Conservation (phyloP, 495 filamentous ascomycete species). For the Hypoxylon lenormandii region DNA sequence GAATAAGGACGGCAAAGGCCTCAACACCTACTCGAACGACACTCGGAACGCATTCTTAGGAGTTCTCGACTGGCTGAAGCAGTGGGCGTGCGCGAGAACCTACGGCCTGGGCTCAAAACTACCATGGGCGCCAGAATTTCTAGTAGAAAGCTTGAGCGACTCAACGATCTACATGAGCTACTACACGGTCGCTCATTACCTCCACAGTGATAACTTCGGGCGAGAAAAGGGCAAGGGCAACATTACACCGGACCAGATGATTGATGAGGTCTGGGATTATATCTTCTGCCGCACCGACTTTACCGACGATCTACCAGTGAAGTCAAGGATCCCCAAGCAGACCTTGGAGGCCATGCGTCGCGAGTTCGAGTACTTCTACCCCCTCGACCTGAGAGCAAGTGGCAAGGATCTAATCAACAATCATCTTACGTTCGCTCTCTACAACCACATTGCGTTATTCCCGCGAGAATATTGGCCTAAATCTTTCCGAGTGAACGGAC, state of each 20-base stretch:
- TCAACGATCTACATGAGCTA: slow-evolving; percentile 96
- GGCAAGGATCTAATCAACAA: slow-evolving; percentile 89
- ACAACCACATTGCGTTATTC: slow-evolving; percentile 93
- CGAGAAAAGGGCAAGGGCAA: slow-evolving; percentile 71
- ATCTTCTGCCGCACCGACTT: slow-evolving; percentile 75
- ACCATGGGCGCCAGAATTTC: slow-evolving; percentile 91
- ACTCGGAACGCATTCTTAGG: slow-evolving; percentile 85
- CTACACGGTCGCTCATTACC: slow-evolving; percentile 90
- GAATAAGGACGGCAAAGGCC: slow-evolving; percentile 67
- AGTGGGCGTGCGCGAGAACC: slow-evolving; percentile 93
- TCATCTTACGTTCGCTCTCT: slow-evolving; percentile 95
- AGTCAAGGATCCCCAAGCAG: slow-evolving; percentile 76
- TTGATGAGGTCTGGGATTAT: slow-evolving; percentile 96
- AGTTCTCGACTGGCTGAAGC: slow-evolving; percentile 88
- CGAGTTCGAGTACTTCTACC: slow-evolving; percentile 98
- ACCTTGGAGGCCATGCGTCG: slow-evolving; percentile 80
- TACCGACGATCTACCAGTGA: slow-evolving; percentile 67
- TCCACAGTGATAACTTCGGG: slow-evolving; percentile 83
- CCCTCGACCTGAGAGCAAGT: slow-evolving; percentile 83
- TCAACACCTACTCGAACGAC: slow-evolving; percentile 83
- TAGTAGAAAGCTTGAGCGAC: slow-evolving; percentile 93
- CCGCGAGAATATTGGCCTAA: slow-evolving; percentile 85
- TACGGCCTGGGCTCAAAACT: slow-evolving; percentile 94
- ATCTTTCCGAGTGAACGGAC: slow-evolving; percentile 86
- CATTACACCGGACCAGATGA: slow-evolving; percentile 87